Conservation (phyloP, 169 alveolate genomes). For the Eimeria praecox region DNA sequence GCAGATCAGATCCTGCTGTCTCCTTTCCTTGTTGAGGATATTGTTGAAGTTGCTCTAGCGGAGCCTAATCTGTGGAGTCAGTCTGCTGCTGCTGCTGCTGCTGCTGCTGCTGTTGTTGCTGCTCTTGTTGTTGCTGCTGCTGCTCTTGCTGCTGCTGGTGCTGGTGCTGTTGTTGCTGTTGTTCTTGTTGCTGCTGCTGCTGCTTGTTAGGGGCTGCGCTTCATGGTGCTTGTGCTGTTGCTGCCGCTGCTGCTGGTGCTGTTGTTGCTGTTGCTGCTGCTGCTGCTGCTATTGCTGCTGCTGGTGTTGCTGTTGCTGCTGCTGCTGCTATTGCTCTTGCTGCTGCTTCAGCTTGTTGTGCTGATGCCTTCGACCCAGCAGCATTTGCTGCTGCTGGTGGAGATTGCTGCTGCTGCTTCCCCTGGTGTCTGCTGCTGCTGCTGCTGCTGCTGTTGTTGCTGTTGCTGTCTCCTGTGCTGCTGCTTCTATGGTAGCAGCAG, state of each 20-base stretch:
- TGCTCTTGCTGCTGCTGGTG: background rate
- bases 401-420: background rate
- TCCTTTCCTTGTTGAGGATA: background rate
- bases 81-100: constrained; percentile 44
- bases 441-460: background rate
- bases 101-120: constrained; percentile 59
- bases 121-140: background rate
- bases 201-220: no score
- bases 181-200: background rate
- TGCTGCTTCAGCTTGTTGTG: background rate
- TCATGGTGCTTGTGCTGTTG: background rate
- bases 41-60: background rate
- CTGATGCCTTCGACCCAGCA: background rate
- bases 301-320: background rate
- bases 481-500: background rate
- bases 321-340: constrained; percentile 17
- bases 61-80: constrained; percentile 56
- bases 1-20: constrained; percentile 56
- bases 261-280: background rate
- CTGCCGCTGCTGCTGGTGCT: background rate
- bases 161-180: background rate
- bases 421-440: background rate
- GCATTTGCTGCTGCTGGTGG: background rate
- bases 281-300: background rate
- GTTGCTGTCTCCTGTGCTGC: background rate